Conservation (phyloP, 805 yeast genomes). For the Metschnikowia amazonensis region DNA sequence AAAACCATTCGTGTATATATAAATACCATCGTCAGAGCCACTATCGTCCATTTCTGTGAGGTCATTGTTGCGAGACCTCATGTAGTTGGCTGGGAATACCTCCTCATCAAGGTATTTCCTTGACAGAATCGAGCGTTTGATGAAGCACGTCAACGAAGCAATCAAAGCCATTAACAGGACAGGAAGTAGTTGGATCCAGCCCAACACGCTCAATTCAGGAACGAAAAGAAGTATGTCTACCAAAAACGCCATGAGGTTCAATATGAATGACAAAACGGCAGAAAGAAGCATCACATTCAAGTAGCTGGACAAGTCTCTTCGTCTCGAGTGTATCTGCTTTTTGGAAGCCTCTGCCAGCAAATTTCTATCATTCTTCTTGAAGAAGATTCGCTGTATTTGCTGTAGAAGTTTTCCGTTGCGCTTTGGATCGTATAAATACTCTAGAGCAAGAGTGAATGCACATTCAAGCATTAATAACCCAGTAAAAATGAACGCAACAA, state of each 20-base stretch:
- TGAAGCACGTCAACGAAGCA: constrained; percentile 64
- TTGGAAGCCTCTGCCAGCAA: background rate
- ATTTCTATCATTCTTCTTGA: background rate
- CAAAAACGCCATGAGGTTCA: constrained; percentile 68
- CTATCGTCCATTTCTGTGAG: constrained; percentile 23
- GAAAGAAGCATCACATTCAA: constrained; percentile 53
- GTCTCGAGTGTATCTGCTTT: background rate
- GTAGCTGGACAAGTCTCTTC: constrained; percentile 21
- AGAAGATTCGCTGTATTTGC: background rate
- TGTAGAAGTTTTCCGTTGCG: background rate
- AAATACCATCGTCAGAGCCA: constrained; percentile 42
- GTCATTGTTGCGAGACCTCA: constrained; percentile 6
- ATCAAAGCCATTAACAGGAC: constrained; percentile 61
- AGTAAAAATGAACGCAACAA: constrained; percentile 35
- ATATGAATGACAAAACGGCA: constrained; percentile 64
- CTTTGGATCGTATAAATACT: background rate
- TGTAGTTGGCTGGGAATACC: constrained; percentile 5
- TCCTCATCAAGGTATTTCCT: constrained; percentile 39
- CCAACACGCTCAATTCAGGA: constrained; percentile 73
- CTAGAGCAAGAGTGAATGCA: constrained; percentile 2
- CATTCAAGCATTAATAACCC: constrained; percentile 13
- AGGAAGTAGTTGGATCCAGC: constrained; percentile 77
- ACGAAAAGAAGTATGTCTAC: constrained; percentile 79
- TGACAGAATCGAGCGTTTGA: constrained; percentile 63
- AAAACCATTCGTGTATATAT: constrained; percentile 41